Conservation (phyloP, 1,284 basidiomycete species). For the Tylopilus sp. region DNA sequence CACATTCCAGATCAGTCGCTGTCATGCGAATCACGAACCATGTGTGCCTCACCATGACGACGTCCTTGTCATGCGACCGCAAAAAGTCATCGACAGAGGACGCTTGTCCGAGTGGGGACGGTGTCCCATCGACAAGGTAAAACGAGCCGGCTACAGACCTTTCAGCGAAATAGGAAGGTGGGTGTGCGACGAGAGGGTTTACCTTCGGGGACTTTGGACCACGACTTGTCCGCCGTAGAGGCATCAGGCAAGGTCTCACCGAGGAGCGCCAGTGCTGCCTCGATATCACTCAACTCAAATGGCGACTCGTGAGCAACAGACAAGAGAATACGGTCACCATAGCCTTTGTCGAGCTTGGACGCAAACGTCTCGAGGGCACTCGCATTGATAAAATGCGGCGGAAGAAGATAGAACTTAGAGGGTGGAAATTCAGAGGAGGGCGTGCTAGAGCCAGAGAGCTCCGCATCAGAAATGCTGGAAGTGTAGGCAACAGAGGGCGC, state of each 20-base stretch:
- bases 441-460: slow-evolving; percentile 35
- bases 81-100: slow-evolving; percentile 32
- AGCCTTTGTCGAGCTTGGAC: slow-evolving; percentile 40
- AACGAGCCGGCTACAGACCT: slow-evolving; percentile 20
- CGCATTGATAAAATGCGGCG: slow-evolving; percentile 23
- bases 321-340: slow-evolving; percentile 40
- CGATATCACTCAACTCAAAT: slow-evolving; percentile 20
- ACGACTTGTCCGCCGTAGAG: slow-evolving; percentile 21
- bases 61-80: slow-evolving; percentile 15
- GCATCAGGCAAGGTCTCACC: slow-evolving; percentile 27
- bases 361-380: slow-evolving; percentile 28
- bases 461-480: slow-evolving; percentile 30
- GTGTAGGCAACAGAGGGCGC: slow-evolving; percentile 15
- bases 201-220: slow-evolving; percentile 37
- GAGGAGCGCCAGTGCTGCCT: slow-evolving; percentile 17
- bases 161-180: too few species aligned
- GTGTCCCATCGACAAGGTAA: slow-evolving; percentile 32
- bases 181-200: not conserved
- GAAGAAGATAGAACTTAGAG: slow-evolving; percentile 37
- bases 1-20: not conserved
- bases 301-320: slow-evolving; percentile 25
- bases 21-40: not conserved
- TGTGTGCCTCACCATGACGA: slow-evolving; percentile 26
- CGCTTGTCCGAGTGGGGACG: slow-evolving; percentile 12
- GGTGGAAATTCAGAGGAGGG: slow-evolving; percentile 38